Conservation (phyloP, 495 filamentous ascomycete species). For the Hyphodiscus hymeniophilus region DNA sequence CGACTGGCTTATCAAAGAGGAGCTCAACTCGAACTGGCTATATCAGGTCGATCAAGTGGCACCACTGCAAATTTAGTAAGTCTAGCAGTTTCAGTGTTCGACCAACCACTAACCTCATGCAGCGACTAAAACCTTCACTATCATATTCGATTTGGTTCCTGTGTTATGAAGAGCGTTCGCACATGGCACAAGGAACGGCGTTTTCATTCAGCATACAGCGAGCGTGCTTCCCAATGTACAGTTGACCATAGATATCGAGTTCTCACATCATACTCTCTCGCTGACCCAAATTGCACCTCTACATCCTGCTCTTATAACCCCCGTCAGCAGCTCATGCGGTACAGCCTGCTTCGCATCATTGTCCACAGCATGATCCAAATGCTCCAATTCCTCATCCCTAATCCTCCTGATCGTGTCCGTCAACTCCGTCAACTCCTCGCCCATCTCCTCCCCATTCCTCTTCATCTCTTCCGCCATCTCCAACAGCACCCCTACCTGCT, state of each 20-base stretch:
- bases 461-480: constrained; percentile 67
- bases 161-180: constrained; percentile 1
- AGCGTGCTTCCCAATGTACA: constrained; percentile 7
- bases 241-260: background rate
- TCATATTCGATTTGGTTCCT: constrained; percentile 8
- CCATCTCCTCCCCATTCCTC: constrained; percentile 61
- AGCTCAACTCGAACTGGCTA: constrained; percentile 90
- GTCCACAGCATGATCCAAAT: constrained; percentile 89
- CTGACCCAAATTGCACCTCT: constrained; percentile 86
- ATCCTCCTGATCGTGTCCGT: constrained; percentile 70
- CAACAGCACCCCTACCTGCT: constrained; percentile 72
- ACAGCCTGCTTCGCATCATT: constrained; percentile 83
- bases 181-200: constrained; percentile 10
- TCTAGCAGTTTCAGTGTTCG: constrained; percentile 13
- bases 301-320: constrained; percentile 80
- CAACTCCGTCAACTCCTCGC: constrained; percentile 68
- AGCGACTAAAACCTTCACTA: constrained; percentile 17
- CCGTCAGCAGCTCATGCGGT: constrained; percentile 85
- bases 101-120: constrained; percentile 7
- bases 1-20: constrained; percentile 87
- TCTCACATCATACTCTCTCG: constrained; percentile 24
- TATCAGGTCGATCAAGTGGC: constrained; percentile 94
- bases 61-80: constrained; percentile 96
- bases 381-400: constrained; percentile 93
- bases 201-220: constrained; percentile 16